Base-by-base conservation (phyloP, 495 filamentous ascomycete genomes). In the Neurospora pannonica region DNA sequence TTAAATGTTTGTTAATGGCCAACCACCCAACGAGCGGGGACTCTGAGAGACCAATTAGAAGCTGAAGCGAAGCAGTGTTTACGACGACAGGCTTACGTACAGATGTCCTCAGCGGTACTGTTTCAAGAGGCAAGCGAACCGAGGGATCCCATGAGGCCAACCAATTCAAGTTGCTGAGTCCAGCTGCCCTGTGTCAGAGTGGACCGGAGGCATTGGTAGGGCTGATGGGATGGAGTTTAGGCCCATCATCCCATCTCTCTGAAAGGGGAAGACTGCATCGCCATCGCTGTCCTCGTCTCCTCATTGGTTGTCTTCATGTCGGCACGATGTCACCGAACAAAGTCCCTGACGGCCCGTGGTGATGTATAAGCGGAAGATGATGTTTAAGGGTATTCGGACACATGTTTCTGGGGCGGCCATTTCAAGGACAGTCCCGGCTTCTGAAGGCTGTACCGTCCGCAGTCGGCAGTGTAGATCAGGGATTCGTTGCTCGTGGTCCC, bases 201-300 rank as follows among this genome's bases (percentile, higher is more conserved):
- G 54, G 54, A 31, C 48, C 48, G 7, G 24, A 31, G 24, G 48
- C 48, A 37, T 31, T 38, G 40, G 34, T 74, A 74, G 73, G 73
- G 73, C 73, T 74, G 73, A 71, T 48, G 73, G 69, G 62, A 54
- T 54, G 39, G 37, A 54, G 71, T 71, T 37, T 46, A 31, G 48
- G 24, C 5, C 48, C 48, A 24, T 60, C 48, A 31, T 60, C 48
- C 48, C 48, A 17, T 60, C 48, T 60, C 48, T 60, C 48, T 31
- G 48, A 60, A 60, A 60, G 48, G 48, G 48, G 48, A 60, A 24
- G 24, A 3, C 13, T 31, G 48, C 48, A 60, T 60, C 48, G 48
- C 24, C 24, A 60, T 60, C 48, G 54, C 6, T 62, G 54, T 31
- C 24, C 54, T 62, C 24, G 24, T 15, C 13, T 17, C 13, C 13